phyloP scores from a whole-genome alignment of 257 asterid species.

The Jacaranda mimosifolia region DNA sequence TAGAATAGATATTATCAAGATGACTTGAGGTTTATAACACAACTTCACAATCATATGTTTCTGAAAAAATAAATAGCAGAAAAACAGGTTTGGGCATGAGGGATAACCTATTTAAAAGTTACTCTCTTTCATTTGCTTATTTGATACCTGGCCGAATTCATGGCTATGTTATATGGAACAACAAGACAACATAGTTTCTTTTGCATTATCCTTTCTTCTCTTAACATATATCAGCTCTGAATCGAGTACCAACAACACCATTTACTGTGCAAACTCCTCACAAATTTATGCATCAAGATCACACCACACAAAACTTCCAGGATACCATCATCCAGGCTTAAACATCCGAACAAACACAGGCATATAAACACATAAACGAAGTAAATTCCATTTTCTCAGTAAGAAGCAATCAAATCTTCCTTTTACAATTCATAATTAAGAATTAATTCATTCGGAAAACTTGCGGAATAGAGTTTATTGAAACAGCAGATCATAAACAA shows the following conservation, averaged over 20 bases:
- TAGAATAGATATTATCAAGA: not conserved
- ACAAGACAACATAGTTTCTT: not conserved
- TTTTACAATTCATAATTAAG: conserved; percentile 13
- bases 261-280: not conserved
- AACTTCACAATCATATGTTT: conserved; percentile 22
- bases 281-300: conserved; percentile 35
- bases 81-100: not conserved
- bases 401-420: conserved; percentile 18
- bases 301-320: conserved; percentile 20
- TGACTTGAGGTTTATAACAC: not conserved
- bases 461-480: conserved; percentile 17
- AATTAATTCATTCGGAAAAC: conserved; percentile 12
- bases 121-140: conserved; percentile 10
- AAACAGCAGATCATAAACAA: conserved; percentile 34
- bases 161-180: not conserved
- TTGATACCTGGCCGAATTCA: not conserved
- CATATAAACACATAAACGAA: not conserved
- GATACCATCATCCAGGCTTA: conserved; percentile 12
- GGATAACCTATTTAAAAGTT: not conserved
- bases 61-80: not conserved
- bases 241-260: not conserved
- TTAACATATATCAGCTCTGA: conserved; percentile 17
- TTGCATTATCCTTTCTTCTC: conserved; percentile 3
- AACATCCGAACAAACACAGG: not conserved
- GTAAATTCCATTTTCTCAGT: conserved; percentile 20